These are phyloP conservation scores for Fusarium subglutinans DNA, from an alignment of 2,329 filamentous ascomycete species.

Conservation along the genomic window DNA sequence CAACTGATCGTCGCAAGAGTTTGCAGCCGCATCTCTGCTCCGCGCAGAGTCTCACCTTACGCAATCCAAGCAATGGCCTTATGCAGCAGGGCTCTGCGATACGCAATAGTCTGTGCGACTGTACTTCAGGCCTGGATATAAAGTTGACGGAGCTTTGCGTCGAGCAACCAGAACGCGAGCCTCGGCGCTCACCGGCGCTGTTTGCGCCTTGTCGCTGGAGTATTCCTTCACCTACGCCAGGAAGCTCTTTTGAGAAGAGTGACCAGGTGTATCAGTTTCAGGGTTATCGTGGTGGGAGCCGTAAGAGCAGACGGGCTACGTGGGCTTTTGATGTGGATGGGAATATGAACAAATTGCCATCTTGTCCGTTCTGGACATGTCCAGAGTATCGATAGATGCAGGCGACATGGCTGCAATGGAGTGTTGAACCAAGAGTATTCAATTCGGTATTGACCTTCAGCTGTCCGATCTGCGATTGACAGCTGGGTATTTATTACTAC, in stretches of 20 bases:
- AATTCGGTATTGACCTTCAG: background rate
- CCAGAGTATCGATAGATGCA: too few species aligned
- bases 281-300: accelerated
- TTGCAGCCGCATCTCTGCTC: background rate
- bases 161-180: background rate
- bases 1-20: background rate
- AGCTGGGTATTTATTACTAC: accelerated
- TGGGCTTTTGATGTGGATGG: background rate
- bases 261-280: background rate
- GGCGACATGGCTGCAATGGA: accelerated
- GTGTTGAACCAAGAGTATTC: accelerated
- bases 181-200: accelerated
- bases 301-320: background rate
- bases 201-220: background rate
- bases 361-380: background rate
- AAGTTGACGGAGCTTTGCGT: background rate
- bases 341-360: too few species aligned
- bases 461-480: background rate
- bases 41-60: accelerated
- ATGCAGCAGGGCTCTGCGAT: accelerated
- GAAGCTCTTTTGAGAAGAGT: accelerated
- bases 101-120: accelerated
- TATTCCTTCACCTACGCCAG: accelerated
- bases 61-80: background rate
- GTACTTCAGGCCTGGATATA: background rate